Percentiles rank a stretch among this genome's conserved stretches.
Evolutionary conservation across 2,329 filamentous ascomycete genomes (phyloP).

Genomic region (Didymella sp.): DNA sequence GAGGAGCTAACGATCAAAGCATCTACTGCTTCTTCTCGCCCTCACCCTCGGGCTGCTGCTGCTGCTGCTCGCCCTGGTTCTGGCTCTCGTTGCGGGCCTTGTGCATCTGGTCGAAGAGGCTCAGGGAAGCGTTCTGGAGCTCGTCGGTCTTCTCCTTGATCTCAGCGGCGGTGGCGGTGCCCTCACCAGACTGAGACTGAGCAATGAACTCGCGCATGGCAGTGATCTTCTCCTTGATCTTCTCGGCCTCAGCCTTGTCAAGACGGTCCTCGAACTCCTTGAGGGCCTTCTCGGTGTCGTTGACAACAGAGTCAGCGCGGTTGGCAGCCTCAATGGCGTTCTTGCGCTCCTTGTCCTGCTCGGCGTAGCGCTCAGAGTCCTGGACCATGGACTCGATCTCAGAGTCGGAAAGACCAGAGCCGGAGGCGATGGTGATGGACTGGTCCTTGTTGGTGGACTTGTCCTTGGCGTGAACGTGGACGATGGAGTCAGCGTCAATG

Average conservation of each 20-base stretch:
- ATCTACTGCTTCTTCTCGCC: slow-evolving; percentile 73
- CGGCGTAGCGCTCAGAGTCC: slow-evolving; percentile 96
- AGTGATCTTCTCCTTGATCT: slow-evolving; percentile 92
- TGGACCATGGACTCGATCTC: slow-evolving; percentile 98
- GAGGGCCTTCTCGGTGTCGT: slow-evolving; percentile 97
- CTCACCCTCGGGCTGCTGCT: slow-evolving; percentile 50
- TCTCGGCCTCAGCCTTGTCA: slow-evolving; percentile 93
- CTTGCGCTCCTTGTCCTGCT: slow-evolving; percentile 97
- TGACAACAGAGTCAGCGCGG: slow-evolving; percentile 93
- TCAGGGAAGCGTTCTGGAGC: slow-evolving; percentile 93
- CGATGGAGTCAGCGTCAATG: slow-evolving; percentile 96
- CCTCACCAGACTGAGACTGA: slow-evolving; percentile 94
- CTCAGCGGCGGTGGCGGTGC: slow-evolving; percentile 82
- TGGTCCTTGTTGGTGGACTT: slow-evolving; percentile 99
- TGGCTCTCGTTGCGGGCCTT: slow-evolving; percentile 78
- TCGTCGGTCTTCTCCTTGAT: slow-evolving; percentile 99
- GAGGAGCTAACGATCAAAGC: slow-evolving; percentile 25
- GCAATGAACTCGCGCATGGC: slow-evolving; percentile 85
- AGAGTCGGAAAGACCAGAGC: slow-evolving; percentile 90
- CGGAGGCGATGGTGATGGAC: slow-evolving; percentile 98
- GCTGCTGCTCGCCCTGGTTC: slow-evolving; percentile 53
- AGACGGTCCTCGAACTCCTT: slow-evolving; percentile 96
- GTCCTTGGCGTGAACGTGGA: slow-evolving; percentile 97
- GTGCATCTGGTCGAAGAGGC: slow-evolving; percentile 99
- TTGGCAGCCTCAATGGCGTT: slow-evolving; percentile 93